Base-by-base conservation (phyloP, 139 green algal genomes). In the Dunaliella sp. region DNA sequence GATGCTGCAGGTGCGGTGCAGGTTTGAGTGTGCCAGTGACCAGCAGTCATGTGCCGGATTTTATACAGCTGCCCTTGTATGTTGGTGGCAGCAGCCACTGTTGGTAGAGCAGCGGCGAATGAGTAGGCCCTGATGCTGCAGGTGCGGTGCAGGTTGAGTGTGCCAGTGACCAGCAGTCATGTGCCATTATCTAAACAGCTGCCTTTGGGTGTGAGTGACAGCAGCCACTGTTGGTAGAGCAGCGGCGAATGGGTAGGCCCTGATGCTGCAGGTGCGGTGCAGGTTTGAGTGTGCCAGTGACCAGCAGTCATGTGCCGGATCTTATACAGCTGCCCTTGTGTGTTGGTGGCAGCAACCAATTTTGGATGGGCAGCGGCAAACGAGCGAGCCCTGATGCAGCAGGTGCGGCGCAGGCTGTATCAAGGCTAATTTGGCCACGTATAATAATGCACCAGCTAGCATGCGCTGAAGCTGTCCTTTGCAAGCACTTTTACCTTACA, bases 131-230 rank as follows among this genome's bases (percentile, higher is more conserved):
- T 16, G 7, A 65, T 16, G 48, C 48, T 26, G 48, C 48, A 65
- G 48, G 16, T 65, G 16, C 7, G 48, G 48, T 7, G 7, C 48
- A 7, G 7, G 16, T 16, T 65, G 48, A 26, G 48, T 65, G 48
- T 65, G 48, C 7, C 48, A 65, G 16, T 26, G 48, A 65, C 7
- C 48, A 65, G n/a, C n/a, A n/a, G n/a, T n/a, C n/a, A n/a, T n/a
- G n/a, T n/a, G n/a, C n/a, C n/a, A n/a, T n/a, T n/a, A n/a, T n/a
- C n/a, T n/a, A n/a, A n/a, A n/a, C n/a, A n/a, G n/a, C n/a, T 34
- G 84, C 85, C 31, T 30, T 89, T 25, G 77, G 88, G 76, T 57
- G 84, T 28, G 86, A 92, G 72, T 75, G 74, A 16, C 80, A 87
- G 33, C 81, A 85, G n/a, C n/a, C 0, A 48, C 73, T 35, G 84